phyloP scores from a whole-genome alignment of 441 rosid genomes.

The Mallotus repandus region DNA sequence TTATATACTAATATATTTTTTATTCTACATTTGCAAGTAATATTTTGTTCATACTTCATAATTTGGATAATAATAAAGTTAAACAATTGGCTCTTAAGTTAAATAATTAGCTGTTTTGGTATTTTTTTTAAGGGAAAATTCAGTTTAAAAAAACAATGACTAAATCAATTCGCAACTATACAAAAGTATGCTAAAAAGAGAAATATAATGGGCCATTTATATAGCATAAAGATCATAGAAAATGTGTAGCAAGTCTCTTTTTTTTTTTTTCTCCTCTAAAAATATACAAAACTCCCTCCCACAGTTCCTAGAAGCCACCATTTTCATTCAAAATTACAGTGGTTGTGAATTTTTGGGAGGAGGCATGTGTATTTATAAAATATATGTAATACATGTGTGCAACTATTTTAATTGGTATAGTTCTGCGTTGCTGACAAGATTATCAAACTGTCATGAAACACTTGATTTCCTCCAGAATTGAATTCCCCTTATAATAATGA shows the following conservation, averaged over 20 bases:
- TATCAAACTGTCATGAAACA: too few species aligned
- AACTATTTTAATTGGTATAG: neutral
- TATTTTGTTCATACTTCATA: too few species aligned
- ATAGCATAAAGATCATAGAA: neutral
- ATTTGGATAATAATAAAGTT: too few species aligned
- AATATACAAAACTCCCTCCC: neutral
- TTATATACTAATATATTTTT: too few species aligned
- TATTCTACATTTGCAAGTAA: too few species aligned
- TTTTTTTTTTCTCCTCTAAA: neutral
- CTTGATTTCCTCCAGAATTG: too few species aligned
- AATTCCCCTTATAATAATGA: too few species aligned
- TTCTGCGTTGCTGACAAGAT: too few species aligned
- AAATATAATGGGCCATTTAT: neutral
- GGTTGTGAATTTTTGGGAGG: neutral
- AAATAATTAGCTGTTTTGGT: too few species aligned
- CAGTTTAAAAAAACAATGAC: too few species aligned
- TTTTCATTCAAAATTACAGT: neutral
- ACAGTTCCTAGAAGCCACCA: neutral
- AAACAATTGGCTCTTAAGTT: too few species aligned
- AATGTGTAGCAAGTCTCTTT: neutral
- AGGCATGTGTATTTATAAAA: neutral
- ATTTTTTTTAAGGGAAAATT: neutral
- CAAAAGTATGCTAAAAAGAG: neutral
- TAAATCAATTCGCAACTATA: neutral
- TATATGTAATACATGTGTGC: neutral